phyloP scores from a whole-genome alignment of 306 rosid genomes.

The Erythrophleum fordii region DNA sequence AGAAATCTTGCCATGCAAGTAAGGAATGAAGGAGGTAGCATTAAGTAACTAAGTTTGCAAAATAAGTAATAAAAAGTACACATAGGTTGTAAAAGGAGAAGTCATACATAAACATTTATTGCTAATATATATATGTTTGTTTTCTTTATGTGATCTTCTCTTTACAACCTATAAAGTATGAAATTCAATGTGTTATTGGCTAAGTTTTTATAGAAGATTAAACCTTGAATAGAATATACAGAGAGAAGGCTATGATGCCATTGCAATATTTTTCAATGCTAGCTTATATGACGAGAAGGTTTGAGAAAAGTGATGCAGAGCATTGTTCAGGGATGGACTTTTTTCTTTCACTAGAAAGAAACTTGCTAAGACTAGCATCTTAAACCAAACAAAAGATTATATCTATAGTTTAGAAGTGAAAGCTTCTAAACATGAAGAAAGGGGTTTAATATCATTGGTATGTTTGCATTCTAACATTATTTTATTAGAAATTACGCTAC shows the following conservation, averaged over 20 bases:
- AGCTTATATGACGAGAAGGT: conserved; percentile 61
- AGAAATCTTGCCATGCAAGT: background rate
- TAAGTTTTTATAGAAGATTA: conserved; percentile 50
- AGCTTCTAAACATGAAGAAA: conserved; percentile 40
- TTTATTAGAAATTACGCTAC: too few relatives aligned
- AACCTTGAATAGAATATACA: conserved; percentile 51
- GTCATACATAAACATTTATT: background rate
- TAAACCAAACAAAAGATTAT: too few relatives aligned
- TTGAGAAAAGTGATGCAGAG: conserved; percentile 62
- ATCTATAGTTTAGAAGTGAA: conserved; percentile 32
- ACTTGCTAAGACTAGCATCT: background rate
- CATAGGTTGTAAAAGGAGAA: background rate
- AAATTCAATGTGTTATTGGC: conserved; percentile 15
- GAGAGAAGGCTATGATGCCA: conserved; percentile 61
- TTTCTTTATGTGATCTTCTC: background rate
- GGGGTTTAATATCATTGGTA: too few relatives aligned
- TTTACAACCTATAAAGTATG: background rate
- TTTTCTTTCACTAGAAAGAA: too few relatives aligned
- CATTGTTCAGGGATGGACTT: conserved; percentile 26
- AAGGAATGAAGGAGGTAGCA: background rate
- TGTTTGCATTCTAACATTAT: too few relatives aligned
- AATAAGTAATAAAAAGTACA: background rate
- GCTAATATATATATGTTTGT: background rate
- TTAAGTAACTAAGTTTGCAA: background rate
- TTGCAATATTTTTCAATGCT: conserved; percentile 63